Conservation (phyloP, 2,329 filamentous ascomycete species). For the Gnomoniopsis smithogilvyi region DNA sequence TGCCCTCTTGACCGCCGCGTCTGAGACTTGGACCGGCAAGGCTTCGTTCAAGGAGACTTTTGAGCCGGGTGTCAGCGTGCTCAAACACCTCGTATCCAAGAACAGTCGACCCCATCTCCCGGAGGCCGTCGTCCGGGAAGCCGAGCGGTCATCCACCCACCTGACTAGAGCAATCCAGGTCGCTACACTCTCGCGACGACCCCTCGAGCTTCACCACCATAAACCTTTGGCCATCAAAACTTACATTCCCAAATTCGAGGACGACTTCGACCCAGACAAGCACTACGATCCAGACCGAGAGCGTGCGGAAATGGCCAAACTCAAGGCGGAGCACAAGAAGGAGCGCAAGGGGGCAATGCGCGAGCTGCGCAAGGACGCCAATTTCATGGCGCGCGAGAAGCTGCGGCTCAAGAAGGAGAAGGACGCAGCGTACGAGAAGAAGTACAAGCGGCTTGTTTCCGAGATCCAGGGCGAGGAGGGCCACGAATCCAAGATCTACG, state of each 20-base stretch:
- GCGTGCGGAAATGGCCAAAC: slow-evolving; percentile 77
- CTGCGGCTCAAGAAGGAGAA: slow-evolving; percentile 88
- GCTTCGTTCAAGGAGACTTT: slow-evolving; percentile 79
- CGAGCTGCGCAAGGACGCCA: slow-evolving; percentile 91
- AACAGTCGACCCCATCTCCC: slow-evolving; percentile 50
- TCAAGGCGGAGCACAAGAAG: slow-evolving; percentile 88
- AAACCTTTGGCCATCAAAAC: slow-evolving; percentile 82
- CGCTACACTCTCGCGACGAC: slow-evolving; percentile 66
- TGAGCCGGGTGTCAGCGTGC: slow-evolving; percentile 54
- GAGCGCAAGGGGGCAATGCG: slow-evolving; percentile 93
- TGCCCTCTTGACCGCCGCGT: slow-evolving; percentile 63
- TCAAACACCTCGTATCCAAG: slow-evolving; percentile 60
- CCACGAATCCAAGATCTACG: slow-evolving; percentile 80
- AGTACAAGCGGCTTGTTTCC: slow-evolving; percentile 86
- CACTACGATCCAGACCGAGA: slow-evolving; percentile 97
- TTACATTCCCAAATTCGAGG: slow-evolving; percentile 91
- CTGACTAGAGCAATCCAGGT: slow-evolving; percentile 55
- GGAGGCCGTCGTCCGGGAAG: slow-evolving; percentile 34
- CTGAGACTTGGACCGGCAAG: slow-evolving; percentile 71
- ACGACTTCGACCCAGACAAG: slow-evolving; percentile 87
- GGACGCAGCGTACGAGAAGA: slow-evolving; percentile 93
- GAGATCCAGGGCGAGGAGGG: slow-evolving; percentile 97
- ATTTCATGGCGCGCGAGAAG: slow-evolving; percentile 88
- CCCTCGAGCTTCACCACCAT: slow-evolving; percentile 87
- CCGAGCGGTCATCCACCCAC: slow-evolving; percentile 41